Evolutionary conservation across 306 rosid species (phyloP).

Genomic region (Ochetophila trinervis): DNA sequence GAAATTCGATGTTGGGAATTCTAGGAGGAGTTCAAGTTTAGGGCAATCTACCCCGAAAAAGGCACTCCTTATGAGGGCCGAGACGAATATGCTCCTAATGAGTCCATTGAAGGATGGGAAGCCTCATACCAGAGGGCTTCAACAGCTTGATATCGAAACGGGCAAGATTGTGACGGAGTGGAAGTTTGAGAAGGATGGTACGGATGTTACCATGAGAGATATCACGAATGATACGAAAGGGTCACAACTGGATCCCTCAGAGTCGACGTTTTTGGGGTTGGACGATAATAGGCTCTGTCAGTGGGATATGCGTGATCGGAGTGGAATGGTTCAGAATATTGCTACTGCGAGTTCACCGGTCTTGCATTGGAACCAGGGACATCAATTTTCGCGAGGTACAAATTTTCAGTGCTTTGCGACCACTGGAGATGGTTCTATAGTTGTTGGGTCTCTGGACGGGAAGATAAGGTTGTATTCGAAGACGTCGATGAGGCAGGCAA

Average conservation of each 20-base stretch:
- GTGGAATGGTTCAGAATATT: constrained; percentile 72
- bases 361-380: constrained; percentile 83
- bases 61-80: constrained; percentile 70
- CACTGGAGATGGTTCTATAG: constrained; percentile 83
- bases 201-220: constrained; percentile 78
- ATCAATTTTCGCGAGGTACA: constrained; percentile 83
- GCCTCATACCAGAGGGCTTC: constrained; percentile 57
- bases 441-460: constrained; percentile 86
- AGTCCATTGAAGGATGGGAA: constrained; percentile 67
- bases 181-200: constrained; percentile 92
- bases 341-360: constrained; percentile 50
- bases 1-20: constrained; percentile 42
- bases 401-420: constrained; percentile 89
- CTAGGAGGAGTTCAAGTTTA: constrained; percentile 24
- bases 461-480: constrained; percentile 84
- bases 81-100: constrained; percentile 93
- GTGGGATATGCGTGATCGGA: constrained; percentile 85
- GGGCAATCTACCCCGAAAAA: constrained; percentile 48
- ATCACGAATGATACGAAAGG: constrained; percentile 75
- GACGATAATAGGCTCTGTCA: constrained; percentile 90
- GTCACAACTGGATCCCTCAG: constrained; percentile 84
- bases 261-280: constrained; percentile 85
- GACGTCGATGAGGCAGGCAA: constrained; percentile 85
- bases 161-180: constrained; percentile 80
- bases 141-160: constrained; percentile 79